phyloP scores from a whole-genome alignment of 495 filamentous ascomycete genomes.

The Tricharina praecox region DNA sequence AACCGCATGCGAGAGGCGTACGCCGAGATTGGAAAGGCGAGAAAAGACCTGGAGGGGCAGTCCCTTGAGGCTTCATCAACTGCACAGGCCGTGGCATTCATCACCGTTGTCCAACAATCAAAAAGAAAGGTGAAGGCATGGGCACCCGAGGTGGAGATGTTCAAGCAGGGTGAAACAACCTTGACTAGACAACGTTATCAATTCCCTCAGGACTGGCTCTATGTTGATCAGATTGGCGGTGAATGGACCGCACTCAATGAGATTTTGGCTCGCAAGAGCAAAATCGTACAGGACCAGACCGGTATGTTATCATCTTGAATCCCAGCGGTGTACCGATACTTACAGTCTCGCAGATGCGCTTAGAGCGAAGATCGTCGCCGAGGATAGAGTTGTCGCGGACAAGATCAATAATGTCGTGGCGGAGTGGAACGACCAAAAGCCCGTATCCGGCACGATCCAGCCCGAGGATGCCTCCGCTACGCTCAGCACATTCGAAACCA shows the following conservation, averaged over 20 bases:
- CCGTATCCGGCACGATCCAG: conserved; percentile 80
- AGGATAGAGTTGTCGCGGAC: conserved; percentile 74
- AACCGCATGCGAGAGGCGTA: conserved; percentile 77
- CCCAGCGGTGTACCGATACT: no score
- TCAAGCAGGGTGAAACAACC: conserved; percentile 84
- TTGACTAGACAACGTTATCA: conserved; percentile 79
- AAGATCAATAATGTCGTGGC: conserved; percentile 67
- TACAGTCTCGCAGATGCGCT: conserved; percentile 62
- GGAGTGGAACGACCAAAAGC: conserved; percentile 91
- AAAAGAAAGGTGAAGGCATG: conserved; percentile 82
- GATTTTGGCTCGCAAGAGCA: conserved; percentile 70
- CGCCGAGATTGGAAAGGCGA: conserved; percentile 71
- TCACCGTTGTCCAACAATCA: conserved; percentile 90
- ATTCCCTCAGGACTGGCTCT: conserved; percentile 82
- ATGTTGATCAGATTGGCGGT: conserved; percentile 80
- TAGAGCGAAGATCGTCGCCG: conserved; percentile 85
- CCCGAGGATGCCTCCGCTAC: conserved; percentile 70
- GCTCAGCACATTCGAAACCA: conserved; percentile 60
- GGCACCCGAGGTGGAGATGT: conserved; percentile 88
- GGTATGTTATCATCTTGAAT: no score
- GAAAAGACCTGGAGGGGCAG: conserved; percentile 74
- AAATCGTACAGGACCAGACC: conserved; percentile 87
- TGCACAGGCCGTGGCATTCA: conserved; percentile 90
- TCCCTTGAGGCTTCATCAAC: conserved; percentile 84
- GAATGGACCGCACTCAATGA: conserved; percentile 88